Base-by-base conservation (phyloP, 257 asterid genomes). In the Hygrophila difformis region DNA sequence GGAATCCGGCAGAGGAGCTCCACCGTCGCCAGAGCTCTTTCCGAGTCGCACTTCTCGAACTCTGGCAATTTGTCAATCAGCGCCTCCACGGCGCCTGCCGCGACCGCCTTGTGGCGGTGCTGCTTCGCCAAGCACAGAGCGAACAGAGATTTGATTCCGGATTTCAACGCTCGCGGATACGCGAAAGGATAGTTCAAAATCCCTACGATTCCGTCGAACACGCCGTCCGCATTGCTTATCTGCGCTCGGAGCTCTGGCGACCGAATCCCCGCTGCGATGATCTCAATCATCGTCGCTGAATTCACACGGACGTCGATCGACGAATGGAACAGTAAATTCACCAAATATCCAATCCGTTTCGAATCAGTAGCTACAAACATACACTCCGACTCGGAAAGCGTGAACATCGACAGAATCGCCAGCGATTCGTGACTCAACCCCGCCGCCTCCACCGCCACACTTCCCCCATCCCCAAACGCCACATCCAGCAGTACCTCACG, bases 1-100 rank as follows among this genome's bases (percentile, higher is more conserved):
- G 91, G 88, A 22, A 80, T 66, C 47, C 96, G 73, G 67, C 96
- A 85, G 37, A 89, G 82, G 12, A 89, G 93, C 69, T 89, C 98
- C 63, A 82, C 82, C 53, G 98, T 82, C 5, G 98, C 98, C 14
- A 89, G 72, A 12, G 94, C 98, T 42, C 98, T 77, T 77, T 89
- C 98, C 5, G 94, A 72, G 56, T 89, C 98, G 70, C 93, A 85
- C 64, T 73, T 76, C 44, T 89, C 98, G 48, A 79, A 69, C 56
- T 80, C 98, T 31, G 78, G 61, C 39, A 85, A 61, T 44, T 78
- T 42, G 35, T 79, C 79, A 3, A 85, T 53, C 20, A 89, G 48
- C 38, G 92, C 85, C 37, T 74, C 86, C 40, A 69, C 94, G 2
- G 88, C 94, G 2, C 98, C 98, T 6, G 92, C 92, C 17, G 58